phyloP scores from a whole-genome alignment of 257 asterid species.

The Primulina tabacum region DNA sequence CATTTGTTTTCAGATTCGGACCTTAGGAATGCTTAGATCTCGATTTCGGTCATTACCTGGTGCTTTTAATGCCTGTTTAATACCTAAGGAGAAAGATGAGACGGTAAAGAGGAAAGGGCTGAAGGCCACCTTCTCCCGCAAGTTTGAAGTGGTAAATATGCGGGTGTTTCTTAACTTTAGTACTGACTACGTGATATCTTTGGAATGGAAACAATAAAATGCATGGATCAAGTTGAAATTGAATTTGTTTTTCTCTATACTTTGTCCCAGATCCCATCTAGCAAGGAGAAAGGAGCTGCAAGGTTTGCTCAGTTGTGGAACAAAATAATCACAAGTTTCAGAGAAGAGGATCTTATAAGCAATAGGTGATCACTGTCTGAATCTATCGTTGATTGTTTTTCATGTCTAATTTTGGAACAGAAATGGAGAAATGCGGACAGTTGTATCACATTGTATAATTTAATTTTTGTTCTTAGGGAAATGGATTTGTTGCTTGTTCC shows the following conservation, averaged over 20 bases:
- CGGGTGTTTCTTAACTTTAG: neutral
- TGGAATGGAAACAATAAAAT: neutral
- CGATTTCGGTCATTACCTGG: conserved; percentile 85
- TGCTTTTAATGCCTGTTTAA: conserved; percentile 85
- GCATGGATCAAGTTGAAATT: conserved; percentile 17
- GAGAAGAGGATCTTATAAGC: conserved; percentile 98
- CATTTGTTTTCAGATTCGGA: conserved; percentile 72
- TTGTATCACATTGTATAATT: conserved; percentile 19
- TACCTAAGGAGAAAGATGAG: conserved; percentile 87
- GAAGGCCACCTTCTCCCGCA: conserved; percentile 89
- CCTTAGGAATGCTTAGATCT: conserved; percentile 96
- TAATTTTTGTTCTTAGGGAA: conserved; percentile 57
- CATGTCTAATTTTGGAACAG: conserved; percentile 15
- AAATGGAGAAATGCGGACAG: neutral
- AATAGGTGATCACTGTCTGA: conserved; percentile 50
- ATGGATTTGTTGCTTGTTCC: conserved; percentile 99
- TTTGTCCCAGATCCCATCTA: conserved; percentile 66
- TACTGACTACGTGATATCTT: neutral
- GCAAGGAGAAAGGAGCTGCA: conserved; percentile 85
- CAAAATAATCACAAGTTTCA: conserved; percentile 89
- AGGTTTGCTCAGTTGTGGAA: conserved; percentile 99
- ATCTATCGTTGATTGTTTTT: conserved; percentile 13
- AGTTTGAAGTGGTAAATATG: conserved; percentile 63
- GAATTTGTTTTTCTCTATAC: conserved; percentile 21
- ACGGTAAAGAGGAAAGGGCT: conserved; percentile 79